Base-by-base conservation (phyloP, 164 flowering plant genomes). In the Umbellularia californica region DNA sequence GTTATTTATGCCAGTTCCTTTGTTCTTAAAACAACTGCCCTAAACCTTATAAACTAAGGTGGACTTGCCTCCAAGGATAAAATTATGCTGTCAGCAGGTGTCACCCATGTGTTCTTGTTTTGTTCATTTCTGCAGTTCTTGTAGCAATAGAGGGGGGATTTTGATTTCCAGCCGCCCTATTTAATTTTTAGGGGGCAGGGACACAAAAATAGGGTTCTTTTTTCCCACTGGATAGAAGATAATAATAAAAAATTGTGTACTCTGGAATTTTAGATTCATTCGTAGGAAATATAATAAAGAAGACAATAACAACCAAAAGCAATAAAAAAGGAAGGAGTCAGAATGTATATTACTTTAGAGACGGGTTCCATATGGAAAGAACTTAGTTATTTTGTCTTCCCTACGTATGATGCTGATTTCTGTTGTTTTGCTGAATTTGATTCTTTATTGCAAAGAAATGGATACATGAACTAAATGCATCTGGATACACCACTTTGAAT, bases 401-500 rank as follows among this genome's bases (percentile, higher is more conserved):
- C 63, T 58, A 17, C 0, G 63, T 58, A 58, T 58, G 19, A 17
- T 58, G 63, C 41, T 33, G 41, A 33, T 58, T 58, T 58, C 22
- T 58, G 5, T 6, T 17, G 63, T 58, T 58, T 17, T 58, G 22
- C 6, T 17, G 66, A 24, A 63, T 63, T 12, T 20, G 14, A 22
- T 24, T 63, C 27, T 24, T 24, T 22, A 63, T 63, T 63, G 27
- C 27, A 63, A 63, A 63, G 27, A 22, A n/a, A 63, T 22, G 0
- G 14, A 9, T 23, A 22, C 28, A 28, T 27, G 41, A 30, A 52
- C 55, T 5, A 35, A 20, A 58, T 77, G 87, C 89, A 90, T 89
- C 92, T 72, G 65, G 92, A 92, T 90, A 88, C 93, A 83, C 84
- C 91, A 85, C 76, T 85, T 79, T 83, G 86, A 83, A 79, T 88